A percentile compares a stretch with the other conserved stretches of the same genome.
Evolutionary conservation across 129 eudicot species (phyloP).

Genomic region (Flaveria ramosissima): DNA sequence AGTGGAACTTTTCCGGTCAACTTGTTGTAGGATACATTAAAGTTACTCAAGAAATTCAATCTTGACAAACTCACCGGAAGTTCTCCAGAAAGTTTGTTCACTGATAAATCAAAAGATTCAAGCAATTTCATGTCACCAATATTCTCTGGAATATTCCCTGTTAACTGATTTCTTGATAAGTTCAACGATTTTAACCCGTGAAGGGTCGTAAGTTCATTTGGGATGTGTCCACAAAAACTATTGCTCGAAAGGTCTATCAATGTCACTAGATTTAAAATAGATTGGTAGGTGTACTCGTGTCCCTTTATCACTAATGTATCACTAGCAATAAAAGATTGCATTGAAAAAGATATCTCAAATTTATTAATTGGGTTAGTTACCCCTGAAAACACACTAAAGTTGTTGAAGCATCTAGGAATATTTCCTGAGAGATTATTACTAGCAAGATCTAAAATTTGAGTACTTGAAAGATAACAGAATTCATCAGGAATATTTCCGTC

Average conservation of each 20-base stretch:
- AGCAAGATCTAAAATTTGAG: slow-evolving; percentile 7
- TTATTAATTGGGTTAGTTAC: too few relatives aligned
- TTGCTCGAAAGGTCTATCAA: neutral
- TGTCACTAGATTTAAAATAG: neutral
- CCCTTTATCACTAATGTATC: neutral
- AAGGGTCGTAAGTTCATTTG: neutral
- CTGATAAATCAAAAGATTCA: neutral
- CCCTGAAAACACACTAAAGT: neutral
- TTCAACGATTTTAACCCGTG: neutral
- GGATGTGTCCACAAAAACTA: neutral
- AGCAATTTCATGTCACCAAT: neutral
- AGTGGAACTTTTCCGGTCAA: neutral
- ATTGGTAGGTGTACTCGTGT: neutral
- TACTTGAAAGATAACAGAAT: neutral
- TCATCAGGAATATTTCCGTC: neutral
- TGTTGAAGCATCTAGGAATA: slow-evolving; percentile 9
- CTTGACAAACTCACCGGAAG: neutral
- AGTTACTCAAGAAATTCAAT: neutral
- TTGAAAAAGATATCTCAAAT: too few relatives aligned
- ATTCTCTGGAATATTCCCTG: neutral
- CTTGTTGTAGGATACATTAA: neutral
- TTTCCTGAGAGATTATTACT: neutral
- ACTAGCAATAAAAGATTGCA: neutral
- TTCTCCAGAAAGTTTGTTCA: neutral
- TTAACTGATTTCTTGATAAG: neutral